Conservation (phyloP, 2,329 filamentous ascomycete species). For the Monilinia vaccinii-corymbosi region DNA sequence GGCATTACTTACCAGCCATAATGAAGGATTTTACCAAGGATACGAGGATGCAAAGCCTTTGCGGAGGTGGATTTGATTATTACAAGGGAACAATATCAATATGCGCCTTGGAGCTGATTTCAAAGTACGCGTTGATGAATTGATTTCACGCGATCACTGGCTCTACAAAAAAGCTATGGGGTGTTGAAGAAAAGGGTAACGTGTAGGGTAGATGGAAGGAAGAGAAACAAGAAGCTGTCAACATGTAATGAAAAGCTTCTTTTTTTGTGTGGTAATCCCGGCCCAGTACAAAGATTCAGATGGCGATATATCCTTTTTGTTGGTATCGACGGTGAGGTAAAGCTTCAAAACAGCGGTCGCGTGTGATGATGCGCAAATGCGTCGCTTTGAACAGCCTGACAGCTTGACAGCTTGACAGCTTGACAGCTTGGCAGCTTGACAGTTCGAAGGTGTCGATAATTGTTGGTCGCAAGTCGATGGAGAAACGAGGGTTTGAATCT, state of each 20-base stretch:
- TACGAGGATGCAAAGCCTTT: constrained; percentile 22
- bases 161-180: constrained; percentile 28
- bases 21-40: constrained; percentile 15
- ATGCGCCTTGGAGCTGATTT: constrained; percentile 19
- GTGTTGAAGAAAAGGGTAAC: constrained; percentile 6
- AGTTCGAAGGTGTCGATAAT: no score
- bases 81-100: constrained; percentile 21
- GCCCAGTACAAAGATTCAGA: not conserved
- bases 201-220: not conserved
- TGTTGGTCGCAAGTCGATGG: no score
- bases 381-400: no score
- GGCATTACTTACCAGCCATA: constrained; percentile 52
- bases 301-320: not conserved
- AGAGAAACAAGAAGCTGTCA: constrained; percentile 1
- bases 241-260: constrained; percentile 2
- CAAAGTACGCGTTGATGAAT: constrained; percentile 23
- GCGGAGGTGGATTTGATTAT: constrained; percentile 13
- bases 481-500: no score
- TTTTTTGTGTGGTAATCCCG: not conserved
- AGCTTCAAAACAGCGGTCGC: no score
- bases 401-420: no score
- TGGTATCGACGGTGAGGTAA: not conserved
- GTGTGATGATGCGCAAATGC: no score
- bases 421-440: no score
- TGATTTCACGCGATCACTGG: constrained; percentile 28